These are phyloP conservation scores for Wickerhamomyces sydowiorum DNA, from an alignment of 805 yeast genomes.

Conservation along the genomic window DNA sequence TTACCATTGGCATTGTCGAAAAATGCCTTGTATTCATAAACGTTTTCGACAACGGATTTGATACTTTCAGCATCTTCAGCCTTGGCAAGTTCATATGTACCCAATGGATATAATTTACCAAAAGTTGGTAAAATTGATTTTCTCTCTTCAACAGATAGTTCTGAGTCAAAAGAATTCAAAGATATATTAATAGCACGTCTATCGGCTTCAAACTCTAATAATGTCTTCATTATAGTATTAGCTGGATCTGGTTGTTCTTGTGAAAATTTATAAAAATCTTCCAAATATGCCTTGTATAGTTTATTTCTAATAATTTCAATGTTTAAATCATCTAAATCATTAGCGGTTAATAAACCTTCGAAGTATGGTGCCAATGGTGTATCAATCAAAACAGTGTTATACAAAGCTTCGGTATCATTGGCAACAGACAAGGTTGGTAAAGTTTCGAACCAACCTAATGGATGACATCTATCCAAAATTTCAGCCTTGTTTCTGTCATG, in stretches of 20 bases:
- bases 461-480: conserved; percentile 87
- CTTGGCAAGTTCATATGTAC: conserved; percentile 57
- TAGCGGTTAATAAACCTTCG: conserved; percentile 79
- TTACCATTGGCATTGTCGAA: conserved; percentile 44
- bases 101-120: conserved; percentile 74
- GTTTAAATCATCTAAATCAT: conserved; percentile 89
- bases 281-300: conserved; percentile 87
- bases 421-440: conserved; percentile 93
- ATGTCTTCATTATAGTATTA: conserved; percentile 67
- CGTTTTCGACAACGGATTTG: conserved; percentile 53
- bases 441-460: conserved; percentile 98
- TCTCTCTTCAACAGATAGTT: conserved; percentile 69
- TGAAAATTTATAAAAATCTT: conserved; percentile 74
- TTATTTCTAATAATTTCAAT: conserved; percentile 92
- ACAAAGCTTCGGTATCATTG: conserved; percentile 89
- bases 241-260: conserved; percentile 67
- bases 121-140: conserved; percentile 67
- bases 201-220: conserved; percentile 90
- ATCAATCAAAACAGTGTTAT: conserved; percentile 87
- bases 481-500: conserved; percentile 92
- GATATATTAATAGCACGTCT: conserved; percentile 90
- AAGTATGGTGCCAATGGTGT: conserved; percentile 98
- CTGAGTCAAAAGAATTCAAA: conserved; percentile 82
- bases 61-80: conserved; percentile 86
- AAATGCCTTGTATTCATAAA: conserved; percentile 61